Conservation (phyloP, 2,329 filamentous ascomycete species). For the Trichocomaceae sp. region DNA sequence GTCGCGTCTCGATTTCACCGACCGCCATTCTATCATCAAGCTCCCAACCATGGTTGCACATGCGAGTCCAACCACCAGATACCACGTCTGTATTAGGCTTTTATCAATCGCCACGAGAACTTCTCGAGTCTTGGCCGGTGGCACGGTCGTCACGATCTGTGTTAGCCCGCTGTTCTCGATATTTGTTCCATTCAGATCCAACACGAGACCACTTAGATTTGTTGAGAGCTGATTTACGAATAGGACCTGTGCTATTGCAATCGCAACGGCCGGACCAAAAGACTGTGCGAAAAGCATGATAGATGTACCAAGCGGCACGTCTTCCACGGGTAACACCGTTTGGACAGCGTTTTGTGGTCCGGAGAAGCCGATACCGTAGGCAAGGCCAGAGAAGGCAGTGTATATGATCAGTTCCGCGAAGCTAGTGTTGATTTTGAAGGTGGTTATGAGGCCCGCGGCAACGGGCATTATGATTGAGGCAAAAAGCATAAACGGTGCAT, state of each 20-base stretch:
- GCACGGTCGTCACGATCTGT: conserved; percentile 7
- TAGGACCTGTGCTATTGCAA: conserved; percentile 47
- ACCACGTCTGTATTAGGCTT: conserved; percentile 15
- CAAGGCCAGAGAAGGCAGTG: conserved; percentile 24
- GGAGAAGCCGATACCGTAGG: conserved; percentile 27
- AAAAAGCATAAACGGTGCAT: conserved; percentile 31
- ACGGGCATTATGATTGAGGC: conserved; percentile 27
- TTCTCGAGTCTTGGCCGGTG: conserved; percentile 2
- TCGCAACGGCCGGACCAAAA: conserved; percentile 40
- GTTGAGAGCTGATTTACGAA: conserved; percentile 42
- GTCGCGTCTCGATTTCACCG: conserved; percentile 20
- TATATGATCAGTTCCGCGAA: conserved; percentile 24
- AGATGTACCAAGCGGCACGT: conserved; percentile 21
- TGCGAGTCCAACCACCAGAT: conserved; percentile 4
- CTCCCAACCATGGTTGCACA: conserved; percentile 11
- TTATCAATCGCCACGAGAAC: conserved; percentile 12
- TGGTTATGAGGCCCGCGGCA: conserved; percentile 30
- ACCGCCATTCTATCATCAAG: conserved; percentile 23
- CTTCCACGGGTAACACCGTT: conserved; percentile 18
- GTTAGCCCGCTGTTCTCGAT: conserved; percentile 8
- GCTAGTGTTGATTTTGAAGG: conserved; percentile 18
- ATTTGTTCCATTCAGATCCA: neutral
- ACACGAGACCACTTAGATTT: conserved; percentile 6
- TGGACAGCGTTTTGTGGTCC: conserved; percentile 24
- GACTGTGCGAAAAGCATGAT: conserved; percentile 29